These are phyloP conservation scores for Ceratocystis cacaofunesta DNA, from an alignment of 2,329 filamentous ascomycete genomes.

Conservation along the genomic window DNA sequence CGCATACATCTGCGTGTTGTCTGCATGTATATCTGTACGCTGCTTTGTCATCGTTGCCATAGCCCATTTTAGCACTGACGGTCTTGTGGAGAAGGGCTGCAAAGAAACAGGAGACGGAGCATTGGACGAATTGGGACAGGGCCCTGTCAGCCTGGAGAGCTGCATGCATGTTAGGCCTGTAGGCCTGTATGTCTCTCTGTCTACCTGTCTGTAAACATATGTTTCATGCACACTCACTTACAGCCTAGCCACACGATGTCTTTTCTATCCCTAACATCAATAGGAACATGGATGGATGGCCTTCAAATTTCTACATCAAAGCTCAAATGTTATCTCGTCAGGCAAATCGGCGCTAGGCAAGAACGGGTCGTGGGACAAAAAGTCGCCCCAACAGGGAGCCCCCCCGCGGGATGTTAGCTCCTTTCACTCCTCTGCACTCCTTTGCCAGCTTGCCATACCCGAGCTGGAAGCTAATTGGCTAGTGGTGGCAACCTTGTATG, in stretches of 20 bases:
- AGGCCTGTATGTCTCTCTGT: background rate
- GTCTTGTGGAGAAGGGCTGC: background rate
- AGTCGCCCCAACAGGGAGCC: background rate
- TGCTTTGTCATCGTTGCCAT: background rate
- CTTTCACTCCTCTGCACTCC: background rate
- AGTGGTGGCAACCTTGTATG: background rate
- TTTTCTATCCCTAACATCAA: no score
- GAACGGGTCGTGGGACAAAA: background rate
- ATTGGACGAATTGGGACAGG: background rate
- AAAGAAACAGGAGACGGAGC: conserved; percentile 1
- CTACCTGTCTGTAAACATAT: background rate
- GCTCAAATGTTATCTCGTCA: background rate
- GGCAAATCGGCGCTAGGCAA: conserved; percentile 1
- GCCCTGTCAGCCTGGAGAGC: background rate
- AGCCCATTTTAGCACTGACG: background rate
- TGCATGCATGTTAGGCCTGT: background rate
- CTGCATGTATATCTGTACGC: background rate
- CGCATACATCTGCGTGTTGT: background rate
- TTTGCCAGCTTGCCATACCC: background rate
- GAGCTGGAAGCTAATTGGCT: background rate
- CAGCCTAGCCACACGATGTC: no score
- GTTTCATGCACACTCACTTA: background rate
- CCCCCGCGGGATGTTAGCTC: background rate
- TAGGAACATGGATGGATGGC: no score
- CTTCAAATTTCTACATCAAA: background rate